Evolutionary conservation across 2,329 filamentous ascomycete species (phyloP).

Genomic region (Neoascochyta sp.): DNA sequence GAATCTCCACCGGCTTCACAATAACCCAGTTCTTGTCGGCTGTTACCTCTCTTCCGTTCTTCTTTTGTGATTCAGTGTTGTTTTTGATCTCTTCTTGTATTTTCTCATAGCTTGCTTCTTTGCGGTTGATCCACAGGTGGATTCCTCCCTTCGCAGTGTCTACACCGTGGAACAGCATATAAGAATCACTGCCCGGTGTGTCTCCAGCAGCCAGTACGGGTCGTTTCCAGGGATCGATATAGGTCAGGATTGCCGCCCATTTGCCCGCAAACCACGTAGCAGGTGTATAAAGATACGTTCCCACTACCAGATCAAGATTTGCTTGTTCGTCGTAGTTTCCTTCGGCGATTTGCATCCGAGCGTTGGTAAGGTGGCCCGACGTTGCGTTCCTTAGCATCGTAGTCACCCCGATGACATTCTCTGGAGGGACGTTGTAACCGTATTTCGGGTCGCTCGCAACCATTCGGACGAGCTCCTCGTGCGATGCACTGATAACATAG

Average conservation of each 20-base stretch:
- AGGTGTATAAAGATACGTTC: slow-evolving; percentile 29
- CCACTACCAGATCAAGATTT: slow-evolving; percentile 24
- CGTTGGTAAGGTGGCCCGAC: slow-evolving; percentile 25
- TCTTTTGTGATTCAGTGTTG: slow-evolving; percentile 21
- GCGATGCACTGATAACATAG: slow-evolving; percentile 28
- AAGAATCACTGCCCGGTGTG: slow-evolving; percentile 30
- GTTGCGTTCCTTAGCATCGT: slow-evolving; percentile 27
- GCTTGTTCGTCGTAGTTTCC: slow-evolving; percentile 23
- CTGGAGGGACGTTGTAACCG: slow-evolving; percentile 28
- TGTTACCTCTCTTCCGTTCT: slow-evolving; percentile 26
- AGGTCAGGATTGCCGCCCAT: slow-evolving; percentile 30
- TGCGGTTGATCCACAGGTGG: slow-evolving; percentile 29
- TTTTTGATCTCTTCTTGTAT: slow-evolving; percentile 22
- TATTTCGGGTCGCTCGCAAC: slow-evolving; percentile 32
- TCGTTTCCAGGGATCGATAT: slow-evolving; percentile 31
- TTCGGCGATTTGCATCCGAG: slow-evolving; percentile 24
- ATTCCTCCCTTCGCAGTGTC: slow-evolving; percentile 27
- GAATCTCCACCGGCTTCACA: slow-evolving; percentile 27
- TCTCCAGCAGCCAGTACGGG: slow-evolving; percentile 27
- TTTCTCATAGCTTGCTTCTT: slow-evolving; percentile 15
- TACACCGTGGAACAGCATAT: slow-evolving; percentile 32
- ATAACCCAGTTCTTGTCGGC: slow-evolving; percentile 33
- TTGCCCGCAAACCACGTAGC: slow-evolving; percentile 32
- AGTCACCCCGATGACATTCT: slow-evolving; percentile 32
- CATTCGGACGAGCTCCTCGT: slow-evolving; percentile 33